phyloP scores from a whole-genome alignment of 768 basidiomycete species.

The Coprinellus micaceus region DNA sequence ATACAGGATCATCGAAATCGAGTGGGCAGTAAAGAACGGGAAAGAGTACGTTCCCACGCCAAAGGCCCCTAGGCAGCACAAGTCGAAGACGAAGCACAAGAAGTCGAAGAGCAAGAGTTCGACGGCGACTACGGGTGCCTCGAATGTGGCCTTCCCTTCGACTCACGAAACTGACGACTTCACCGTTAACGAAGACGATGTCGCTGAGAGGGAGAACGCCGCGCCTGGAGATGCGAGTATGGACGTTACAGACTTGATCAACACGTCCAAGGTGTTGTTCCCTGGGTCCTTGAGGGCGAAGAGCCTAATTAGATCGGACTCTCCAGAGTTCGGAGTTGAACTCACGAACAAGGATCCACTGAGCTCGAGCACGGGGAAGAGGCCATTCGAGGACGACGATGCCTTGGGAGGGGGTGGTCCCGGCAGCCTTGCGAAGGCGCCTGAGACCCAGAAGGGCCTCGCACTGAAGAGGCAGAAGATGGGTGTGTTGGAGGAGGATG shows the following conservation, averaged over 20 bases:
- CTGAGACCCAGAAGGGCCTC: no score
- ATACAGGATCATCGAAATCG: constrained; percentile 76
- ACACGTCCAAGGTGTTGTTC: constrained; percentile 12
- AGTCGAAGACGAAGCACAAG: constrained; percentile 35
- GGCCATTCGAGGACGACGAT: constrained; percentile 28
- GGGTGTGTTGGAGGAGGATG: constrained; percentile 16
- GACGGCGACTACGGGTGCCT: no score
- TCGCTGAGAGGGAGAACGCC: background rate
- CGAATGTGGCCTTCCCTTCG: no score
- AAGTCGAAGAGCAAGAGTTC: constrained; percentile 12
- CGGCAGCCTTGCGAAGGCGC: background rate
- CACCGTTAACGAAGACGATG: constrained; percentile 14
- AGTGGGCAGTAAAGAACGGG: constrained; percentile 68
- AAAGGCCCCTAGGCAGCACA: constrained; percentile 40
- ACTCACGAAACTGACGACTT: no score
- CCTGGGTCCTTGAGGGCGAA: background rate
- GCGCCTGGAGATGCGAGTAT: constrained; percentile 28
- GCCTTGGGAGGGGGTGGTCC: background rate
- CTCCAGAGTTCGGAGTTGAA: constrained; percentile 38
- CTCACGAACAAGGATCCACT: constrained; percentile 33
- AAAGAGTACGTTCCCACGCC: constrained; percentile 57
- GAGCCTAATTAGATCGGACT: constrained; percentile 12
- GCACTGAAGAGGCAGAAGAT: background rate
- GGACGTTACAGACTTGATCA: constrained; percentile 11
- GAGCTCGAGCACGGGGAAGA: constrained; percentile 32